Conservation (phyloP, 2,329 filamentous ascomycete genomes). For the Karstenula rhodostoma region DNA sequence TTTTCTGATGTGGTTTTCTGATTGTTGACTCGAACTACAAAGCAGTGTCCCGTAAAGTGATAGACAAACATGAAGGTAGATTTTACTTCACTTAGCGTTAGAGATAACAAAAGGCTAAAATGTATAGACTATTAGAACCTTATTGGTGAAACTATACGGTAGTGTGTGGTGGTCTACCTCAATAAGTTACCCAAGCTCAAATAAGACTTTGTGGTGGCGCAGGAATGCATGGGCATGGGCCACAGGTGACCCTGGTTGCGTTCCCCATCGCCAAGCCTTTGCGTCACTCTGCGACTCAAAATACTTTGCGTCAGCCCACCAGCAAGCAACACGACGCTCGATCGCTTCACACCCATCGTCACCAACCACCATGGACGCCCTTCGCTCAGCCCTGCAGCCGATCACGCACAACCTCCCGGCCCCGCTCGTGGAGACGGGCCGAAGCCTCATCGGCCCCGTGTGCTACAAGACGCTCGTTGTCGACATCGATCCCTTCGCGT, state of each 20-base stretch:
- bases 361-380: constrained; percentile 51
- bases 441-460: constrained; percentile 73
- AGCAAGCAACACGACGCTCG: neutral
- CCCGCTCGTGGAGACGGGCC: constrained; percentile 45
- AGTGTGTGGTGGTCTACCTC: too few relatives aligned
- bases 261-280: neutral
- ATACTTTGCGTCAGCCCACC: neutral
- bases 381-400: constrained; percentile 54
- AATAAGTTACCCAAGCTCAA: neutral
- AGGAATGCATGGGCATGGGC: neutral
- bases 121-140: too few relatives aligned
- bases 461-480: constrained; percentile 90
- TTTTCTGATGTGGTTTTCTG: too few relatives aligned
- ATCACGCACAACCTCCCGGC: constrained; percentile 56
- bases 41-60: too few relatives aligned
- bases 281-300: neutral
- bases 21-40: too few relatives aligned
- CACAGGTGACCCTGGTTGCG: neutral
- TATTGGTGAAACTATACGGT: too few relatives aligned
- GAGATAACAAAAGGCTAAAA: too few relatives aligned
- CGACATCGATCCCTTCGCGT: constrained; percentile 77
- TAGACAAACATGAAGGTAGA: too few relatives aligned
- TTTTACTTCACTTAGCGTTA: too few relatives aligned
- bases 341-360: neutral
- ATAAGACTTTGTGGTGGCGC: neutral